Evolutionary conservation across 176 grass and related monocot species (phyloP).

Genomic region (Pharus latifolius): DNA sequence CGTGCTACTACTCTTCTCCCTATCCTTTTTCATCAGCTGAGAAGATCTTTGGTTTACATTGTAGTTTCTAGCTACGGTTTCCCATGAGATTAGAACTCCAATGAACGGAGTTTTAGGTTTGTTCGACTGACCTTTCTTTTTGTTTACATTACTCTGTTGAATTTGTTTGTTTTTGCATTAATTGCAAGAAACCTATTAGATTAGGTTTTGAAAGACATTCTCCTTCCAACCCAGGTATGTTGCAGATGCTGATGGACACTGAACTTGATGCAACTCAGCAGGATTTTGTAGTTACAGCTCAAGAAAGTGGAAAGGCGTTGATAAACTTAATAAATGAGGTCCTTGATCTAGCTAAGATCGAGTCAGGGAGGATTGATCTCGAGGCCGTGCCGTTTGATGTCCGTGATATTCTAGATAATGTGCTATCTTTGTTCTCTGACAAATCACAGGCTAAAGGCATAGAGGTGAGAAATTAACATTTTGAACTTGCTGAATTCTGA

Average conservation of each 20-base stretch:
- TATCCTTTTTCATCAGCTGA: constrained; percentile 23
- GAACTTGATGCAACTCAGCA: constrained; percentile 73
- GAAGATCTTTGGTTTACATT: constrained; percentile 18
- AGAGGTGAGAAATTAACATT: constrained; percentile 35
- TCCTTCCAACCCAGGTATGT: constrained; percentile 48
- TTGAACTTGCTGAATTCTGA: background rate
- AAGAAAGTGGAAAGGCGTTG: constrained; percentile 58
- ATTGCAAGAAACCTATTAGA: background rate
- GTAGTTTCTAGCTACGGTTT: constrained; percentile 90
- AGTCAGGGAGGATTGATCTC: constrained; percentile 69
- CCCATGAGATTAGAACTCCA: constrained; percentile 82
- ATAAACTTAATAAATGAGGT: constrained; percentile 86
- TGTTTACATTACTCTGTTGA: background rate
- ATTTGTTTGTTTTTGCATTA: background rate
- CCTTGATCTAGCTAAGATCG: constrained; percentile 81
- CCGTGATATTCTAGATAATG: constrained; percentile 70
- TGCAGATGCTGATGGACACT: constrained; percentile 83
- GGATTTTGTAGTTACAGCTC: constrained; percentile 77
- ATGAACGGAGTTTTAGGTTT: constrained; percentile 90
- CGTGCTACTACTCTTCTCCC: background rate
- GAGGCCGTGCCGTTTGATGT: constrained; percentile 69
- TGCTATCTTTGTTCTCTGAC: constrained; percentile 68
- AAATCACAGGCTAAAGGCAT: constrained; percentile 69
- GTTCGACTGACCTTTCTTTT: constrained; percentile 6
- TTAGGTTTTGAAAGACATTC: background rate